Evolutionary conservation across 192 early-diverging fungal genomes (phyloP).

Genomic region (Rhizophagus clarus): DNA sequence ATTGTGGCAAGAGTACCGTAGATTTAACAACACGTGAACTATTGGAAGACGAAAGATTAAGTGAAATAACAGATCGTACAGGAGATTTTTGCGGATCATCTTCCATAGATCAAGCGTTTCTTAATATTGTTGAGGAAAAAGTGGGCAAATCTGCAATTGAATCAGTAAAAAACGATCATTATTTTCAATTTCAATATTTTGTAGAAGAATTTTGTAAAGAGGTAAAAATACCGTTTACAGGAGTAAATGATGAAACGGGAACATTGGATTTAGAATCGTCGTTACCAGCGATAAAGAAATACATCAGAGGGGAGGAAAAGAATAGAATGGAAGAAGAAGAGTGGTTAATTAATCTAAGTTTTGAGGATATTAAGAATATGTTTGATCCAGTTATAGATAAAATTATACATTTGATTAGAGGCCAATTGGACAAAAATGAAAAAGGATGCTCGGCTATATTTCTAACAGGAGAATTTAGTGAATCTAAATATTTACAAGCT

Average conservation of each 20-base stretch:
- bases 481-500: too few species aligned
- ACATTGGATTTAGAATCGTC: constrained; percentile 13
- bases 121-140: constrained; percentile 43
- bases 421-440: constrained; percentile 32
- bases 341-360: not conserved
- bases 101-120: constrained; percentile 51
- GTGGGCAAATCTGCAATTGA: constrained; percentile 39
- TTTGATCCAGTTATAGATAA: constrained; percentile 9
- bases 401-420: constrained; percentile 33
- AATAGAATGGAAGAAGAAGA: not conserved
- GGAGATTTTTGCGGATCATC: constrained; percentile 53
- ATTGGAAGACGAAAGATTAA: not conserved
- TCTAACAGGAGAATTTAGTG: constrained; percentile 42
- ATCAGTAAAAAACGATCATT: constrained; percentile 25
- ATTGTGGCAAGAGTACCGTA: constrained; percentile 58
- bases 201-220: constrained; percentile 9
- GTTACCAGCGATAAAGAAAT: constrained; percentile 6
- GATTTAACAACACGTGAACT: constrained; percentile 45
- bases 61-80: not conserved
- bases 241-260: not conserved
- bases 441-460: constrained; percentile 43
- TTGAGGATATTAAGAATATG: not conserved
- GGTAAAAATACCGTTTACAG: not conserved
- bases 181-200: constrained; percentile 6
- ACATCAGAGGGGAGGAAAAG: not conserved